Evolutionary conservation across 1,284 basidiomycete genomes (phyloP), one percentile per base, ranked within the genome.

Genomic region (Ustilago tritici): DNA sequence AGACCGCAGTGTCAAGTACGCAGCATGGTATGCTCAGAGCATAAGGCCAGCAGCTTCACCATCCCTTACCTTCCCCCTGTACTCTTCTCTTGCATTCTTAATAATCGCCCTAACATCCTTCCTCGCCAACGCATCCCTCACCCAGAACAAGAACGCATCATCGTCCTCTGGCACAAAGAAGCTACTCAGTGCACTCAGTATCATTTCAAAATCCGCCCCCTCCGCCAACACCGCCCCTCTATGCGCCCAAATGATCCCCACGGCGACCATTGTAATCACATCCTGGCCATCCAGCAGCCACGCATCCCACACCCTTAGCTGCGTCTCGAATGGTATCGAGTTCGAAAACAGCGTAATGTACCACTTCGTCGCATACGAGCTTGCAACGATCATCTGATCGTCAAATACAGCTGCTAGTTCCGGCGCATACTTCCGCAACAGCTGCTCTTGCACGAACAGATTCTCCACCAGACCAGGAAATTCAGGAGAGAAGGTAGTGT

Each of bases 291-390:
- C 95, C 28, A 96, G 87, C 55, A 98, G 88, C 83, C 96, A 93
- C 1, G 91, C 93, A 86, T 99, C 96, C 96, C 96, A 99, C 28
- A 99, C 85, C 66, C 97, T 90, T 46, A 99, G 88, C 88, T 98
- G 95, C 52, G 92, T 94, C 87, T 95, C 93, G 86, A 97, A 99
- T 14, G 96, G 95, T n/a, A 99, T 92, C 1, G 93, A 93, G 85
- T 97, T 98, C 60, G 95, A 91, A 52, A 87, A 88, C 17, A 99
- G 88, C 2, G 97, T 99, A 86, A 99, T 99, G 87, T 98, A 99
- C 95, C 96, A 99, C 87, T 98, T 98, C 1, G 96, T 98, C 36
- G 95, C 96, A 87, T 96, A 99, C 17, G 94, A 92, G 46, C 95
- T 95, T 4, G 93, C 94, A 6, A 92, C 93, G 74, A 99, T 92